Evolutionary conservation across 1,139 yeast genomes (phyloP).

Genomic region (Hyphopichia wangnamkhiaoensis): DNA sequence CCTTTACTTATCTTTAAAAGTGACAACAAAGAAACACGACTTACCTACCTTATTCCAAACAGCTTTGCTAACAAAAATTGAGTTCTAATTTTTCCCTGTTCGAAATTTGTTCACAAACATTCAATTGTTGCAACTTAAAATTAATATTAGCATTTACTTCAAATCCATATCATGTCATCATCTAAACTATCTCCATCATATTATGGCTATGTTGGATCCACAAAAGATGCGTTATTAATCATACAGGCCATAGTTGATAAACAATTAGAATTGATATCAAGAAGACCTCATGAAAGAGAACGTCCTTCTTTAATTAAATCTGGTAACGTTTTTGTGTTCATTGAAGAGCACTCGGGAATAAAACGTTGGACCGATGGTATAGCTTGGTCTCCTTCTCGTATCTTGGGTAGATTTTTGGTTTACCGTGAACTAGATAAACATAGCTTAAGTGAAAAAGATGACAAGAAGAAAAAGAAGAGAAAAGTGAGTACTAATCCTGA

Average conservation of each 20-base stretch:
- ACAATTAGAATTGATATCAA: constrained; percentile 61
- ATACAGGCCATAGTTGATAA: constrained; percentile 75
- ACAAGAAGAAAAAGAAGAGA: constrained; percentile 33
- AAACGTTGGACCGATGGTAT: constrained; percentile 95
- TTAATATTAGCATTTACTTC: background rate
- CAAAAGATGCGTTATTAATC: constrained; percentile 80
- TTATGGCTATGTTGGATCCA: constrained; percentile 75
- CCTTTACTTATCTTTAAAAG: too few relatives aligned
- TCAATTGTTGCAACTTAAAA: too few relatives aligned
- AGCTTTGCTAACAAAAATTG: too few relatives aligned
- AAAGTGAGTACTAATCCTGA: constrained; percentile 20
- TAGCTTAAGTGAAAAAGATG: constrained; percentile 36
- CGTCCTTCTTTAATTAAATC: constrained; percentile 63
- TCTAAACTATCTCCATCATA: constrained; percentile 57
- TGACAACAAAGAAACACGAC: too few relatives aligned
- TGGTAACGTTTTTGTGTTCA: constrained; percentile 82
- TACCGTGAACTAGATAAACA: constrained; percentile 75
- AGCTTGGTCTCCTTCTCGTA: constrained; percentile 89
- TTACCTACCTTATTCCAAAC: too few relatives aligned
- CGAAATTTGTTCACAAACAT: too few relatives aligned
- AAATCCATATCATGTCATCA: constrained; percentile 26
- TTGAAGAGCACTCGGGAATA: constrained; percentile 80
- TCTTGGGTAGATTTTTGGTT: constrained; percentile 77
- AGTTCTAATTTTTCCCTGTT: too few relatives aligned
- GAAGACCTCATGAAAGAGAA: constrained; percentile 85